Percentiles rank a stretch among this genome's conserved stretches.
These are phyloP conservation scores for Apiotrichum akiyoshidainum DNA, from an alignment of 1,284 basidiomycete species.

Conservation along the genomic window DNA sequence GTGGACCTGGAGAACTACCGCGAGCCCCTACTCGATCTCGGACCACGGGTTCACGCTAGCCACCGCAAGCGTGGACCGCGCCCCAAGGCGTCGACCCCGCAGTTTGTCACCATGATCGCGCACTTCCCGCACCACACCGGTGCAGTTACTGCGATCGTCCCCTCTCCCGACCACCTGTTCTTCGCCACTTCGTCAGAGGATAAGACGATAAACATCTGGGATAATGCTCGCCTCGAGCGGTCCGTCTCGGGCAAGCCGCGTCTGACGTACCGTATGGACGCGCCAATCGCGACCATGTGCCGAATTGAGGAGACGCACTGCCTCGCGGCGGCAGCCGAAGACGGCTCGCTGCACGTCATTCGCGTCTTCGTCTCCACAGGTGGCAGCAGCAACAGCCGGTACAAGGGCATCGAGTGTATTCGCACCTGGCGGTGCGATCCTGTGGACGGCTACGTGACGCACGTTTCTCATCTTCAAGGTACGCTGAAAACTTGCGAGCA, in stretches of 20 bases:
- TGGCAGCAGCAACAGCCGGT: slow-evolving; percentile 58
- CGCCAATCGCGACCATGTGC: slow-evolving; percentile 74
- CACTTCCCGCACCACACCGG: slow-evolving; percentile 82
- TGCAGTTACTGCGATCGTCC: slow-evolving; percentile 72
- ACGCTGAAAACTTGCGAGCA: slow-evolving; percentile 14
- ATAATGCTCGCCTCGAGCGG: slow-evolving; percentile 71
- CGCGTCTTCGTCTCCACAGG: slow-evolving; percentile 68
- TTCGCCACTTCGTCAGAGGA: slow-evolving; percentile 88
- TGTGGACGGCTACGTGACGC: slow-evolving; percentile 34
- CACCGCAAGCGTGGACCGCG: slow-evolving; percentile 67
- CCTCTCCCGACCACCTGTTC: slow-evolving; percentile 90
- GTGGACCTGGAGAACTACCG: slow-evolving; percentile 79
- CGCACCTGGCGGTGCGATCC: slow-evolving; percentile 30
- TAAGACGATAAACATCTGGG: slow-evolving; percentile 79
- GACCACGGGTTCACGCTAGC: slow-evolving; percentile 72
- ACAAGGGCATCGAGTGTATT: slow-evolving; percentile 68
- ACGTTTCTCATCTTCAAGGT: slow-evolving; percentile 38
- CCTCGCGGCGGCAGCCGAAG: slow-evolving; percentile 80
- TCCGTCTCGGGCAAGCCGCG: slow-evolving; percentile 57
- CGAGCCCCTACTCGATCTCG: slow-evolving; percentile 82
- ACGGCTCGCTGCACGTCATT: slow-evolving; percentile 79
- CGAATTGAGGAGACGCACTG: slow-evolving; percentile 79
- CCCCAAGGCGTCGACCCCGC: slow-evolving; percentile 54
- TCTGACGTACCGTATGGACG: slow-evolving; percentile 52
- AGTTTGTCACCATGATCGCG: slow-evolving; percentile 73